Evolutionary conservation across 352 stramenopile species (phyloP).

Genomic region (Phytophthora fragariae): DNA sequence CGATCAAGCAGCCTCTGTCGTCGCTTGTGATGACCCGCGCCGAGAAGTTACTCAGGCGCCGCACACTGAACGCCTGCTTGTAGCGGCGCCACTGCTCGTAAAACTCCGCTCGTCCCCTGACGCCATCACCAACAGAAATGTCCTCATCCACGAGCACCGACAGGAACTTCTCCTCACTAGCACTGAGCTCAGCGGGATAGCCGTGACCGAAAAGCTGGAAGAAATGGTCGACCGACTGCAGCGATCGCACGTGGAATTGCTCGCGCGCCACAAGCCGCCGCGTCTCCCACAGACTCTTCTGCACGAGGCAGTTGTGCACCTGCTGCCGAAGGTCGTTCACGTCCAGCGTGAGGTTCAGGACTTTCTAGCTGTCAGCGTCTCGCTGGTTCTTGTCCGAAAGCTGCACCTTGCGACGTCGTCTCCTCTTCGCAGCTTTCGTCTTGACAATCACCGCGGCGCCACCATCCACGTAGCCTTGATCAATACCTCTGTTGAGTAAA

Average conservation of each 20-base stretch:
- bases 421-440: not conserved
- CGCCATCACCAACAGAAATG: constrained; percentile 27
- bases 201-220: constrained; percentile 46
- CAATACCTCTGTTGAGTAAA: not conserved
- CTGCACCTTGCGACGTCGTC: not conserved
- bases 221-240: constrained; percentile 38
- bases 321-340: constrained; percentile 39
- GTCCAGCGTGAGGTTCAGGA: constrained; percentile 39
- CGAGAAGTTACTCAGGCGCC: constrained; percentile 27
- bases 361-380: constrained; percentile 19
- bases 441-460: not conserved
- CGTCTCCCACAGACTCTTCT: constrained; percentile 32
- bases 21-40: constrained; percentile 34
- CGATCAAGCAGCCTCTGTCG: constrained; percentile 34
- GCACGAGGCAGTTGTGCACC: constrained; percentile 34
- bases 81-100: constrained; percentile 58
- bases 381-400: constrained; percentile 18
- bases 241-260: constrained; percentile 38
- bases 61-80: constrained; percentile 49
- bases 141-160: constrained; percentile 27
- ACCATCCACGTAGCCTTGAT: not conserved
- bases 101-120: constrained; percentile 33
- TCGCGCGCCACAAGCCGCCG: constrained; percentile 32
- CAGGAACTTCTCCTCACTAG: constrained; percentile 34
- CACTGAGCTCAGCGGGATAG: constrained; percentile 12